Conservation (phyloP, 139 green algal genomes). For the Edaphochlamys debaryana region DNA sequence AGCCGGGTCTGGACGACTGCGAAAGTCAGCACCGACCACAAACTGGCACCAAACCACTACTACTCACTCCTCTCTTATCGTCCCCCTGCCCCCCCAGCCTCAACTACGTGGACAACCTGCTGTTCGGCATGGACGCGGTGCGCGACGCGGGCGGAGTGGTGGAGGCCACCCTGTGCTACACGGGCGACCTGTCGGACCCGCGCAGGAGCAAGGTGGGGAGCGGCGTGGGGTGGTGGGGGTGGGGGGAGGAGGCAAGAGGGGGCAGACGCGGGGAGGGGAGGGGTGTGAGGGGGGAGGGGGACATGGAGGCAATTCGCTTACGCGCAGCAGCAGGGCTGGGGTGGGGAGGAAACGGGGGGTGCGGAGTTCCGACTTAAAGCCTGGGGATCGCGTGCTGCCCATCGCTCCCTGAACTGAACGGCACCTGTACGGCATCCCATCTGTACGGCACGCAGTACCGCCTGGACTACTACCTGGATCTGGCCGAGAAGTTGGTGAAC, state of each 20-base stretch:
- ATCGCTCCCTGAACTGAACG: no score
- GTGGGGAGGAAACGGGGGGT: no score
- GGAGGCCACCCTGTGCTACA: slow-evolving; percentile 96
- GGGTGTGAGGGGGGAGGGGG: neutral
- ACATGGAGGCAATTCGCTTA: no score
- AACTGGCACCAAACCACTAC: no score
- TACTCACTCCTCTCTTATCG: no score
- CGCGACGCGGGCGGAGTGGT: slow-evolving; percentile 75
- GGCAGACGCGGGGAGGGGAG: no score
- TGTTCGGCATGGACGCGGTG: slow-evolving; percentile 92
- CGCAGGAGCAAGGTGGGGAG: slow-evolving; percentile 57
- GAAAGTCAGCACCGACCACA: no score
- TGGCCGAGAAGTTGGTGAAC: slow-evolving; percentile 86
- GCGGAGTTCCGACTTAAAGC: no score
- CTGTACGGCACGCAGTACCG: slow-evolving; percentile 72
- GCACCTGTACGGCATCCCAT: no score
- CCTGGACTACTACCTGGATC: slow-evolving; percentile 92
- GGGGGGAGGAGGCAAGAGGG: neutral
- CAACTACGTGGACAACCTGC: slow-evolving; percentile 91
- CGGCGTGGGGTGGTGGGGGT: neutral
- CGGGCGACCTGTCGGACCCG: slow-evolving; percentile 84
- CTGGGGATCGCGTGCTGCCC: no score
- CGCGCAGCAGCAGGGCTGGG: no score
- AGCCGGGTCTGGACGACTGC: no score
- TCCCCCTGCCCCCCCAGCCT: slow-evolving; percentile 56